Conservation (phyloP, 78 protist species). For the Cavenderia fasciculata region DNA sequence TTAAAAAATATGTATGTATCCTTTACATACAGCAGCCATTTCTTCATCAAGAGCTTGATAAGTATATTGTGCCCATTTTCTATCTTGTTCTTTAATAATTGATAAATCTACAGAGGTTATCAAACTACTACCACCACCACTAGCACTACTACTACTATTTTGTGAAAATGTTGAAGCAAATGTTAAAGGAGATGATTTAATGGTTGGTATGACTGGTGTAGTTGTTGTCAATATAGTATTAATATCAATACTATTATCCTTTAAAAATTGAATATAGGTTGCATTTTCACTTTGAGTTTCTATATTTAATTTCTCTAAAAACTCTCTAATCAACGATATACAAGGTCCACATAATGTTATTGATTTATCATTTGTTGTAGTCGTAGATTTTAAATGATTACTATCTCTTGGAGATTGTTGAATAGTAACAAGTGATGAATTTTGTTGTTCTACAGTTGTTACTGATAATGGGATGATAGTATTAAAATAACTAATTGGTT, state of each 20-base stretch:
- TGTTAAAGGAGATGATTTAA: too few relatives aligned
- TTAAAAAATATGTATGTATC: background rate
- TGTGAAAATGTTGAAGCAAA: too few relatives aligned
- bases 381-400: background rate
- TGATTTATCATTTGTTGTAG: too few relatives aligned
- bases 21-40: too few relatives aligned
- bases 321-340: slow-evolving; percentile 38
- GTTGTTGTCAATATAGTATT: too few relatives aligned
- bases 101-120: too few relatives aligned
- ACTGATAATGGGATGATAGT: slow-evolving; percentile 6
- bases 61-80: too few relatives aligned
- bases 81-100: too few relatives aligned
- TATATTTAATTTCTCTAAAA: slow-evolving; percentile 33
- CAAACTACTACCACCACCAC: too few relatives aligned
- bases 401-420: background rate
- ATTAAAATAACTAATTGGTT: slow-evolving; percentile 28
- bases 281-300: slow-evolving; percentile 10
- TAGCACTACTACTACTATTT: too few relatives aligned
- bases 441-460: slow-evolving; percentile 12
- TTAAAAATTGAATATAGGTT: slow-evolving; percentile 14
- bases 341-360: slow-evolving; percentile 49
- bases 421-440: background rate
- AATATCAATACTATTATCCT: background rate
- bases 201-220: too few relatives aligned
- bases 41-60: too few relatives aligned